Base-by-base conservation (phyloP, 1,284 basidiomycete species). In the Volvariella surrecta region DNA sequence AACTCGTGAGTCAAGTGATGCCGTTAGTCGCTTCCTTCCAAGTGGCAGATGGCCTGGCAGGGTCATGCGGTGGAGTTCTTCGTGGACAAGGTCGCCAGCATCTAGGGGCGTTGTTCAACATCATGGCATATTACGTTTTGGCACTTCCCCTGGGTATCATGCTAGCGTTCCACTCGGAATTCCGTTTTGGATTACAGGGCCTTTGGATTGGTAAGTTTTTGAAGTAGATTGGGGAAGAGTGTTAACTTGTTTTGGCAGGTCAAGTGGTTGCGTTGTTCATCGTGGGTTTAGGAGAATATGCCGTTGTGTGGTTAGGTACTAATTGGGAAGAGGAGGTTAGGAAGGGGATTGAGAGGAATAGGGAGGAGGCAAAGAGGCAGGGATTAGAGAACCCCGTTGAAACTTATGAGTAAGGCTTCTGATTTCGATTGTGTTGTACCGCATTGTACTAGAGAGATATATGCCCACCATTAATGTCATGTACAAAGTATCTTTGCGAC, bases 1-100 rank as follows among this genome's bases (percentile, higher is more conserved):
- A 47, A 4, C 68, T 86, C 16, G 85, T 89, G 21, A 75, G 76
- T 43, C 63, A 71, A 42, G 80, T 89, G 10, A 83, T 89, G 74
- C 86, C 86, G 0, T 70, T 86, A 13, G 82, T 89, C 0, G 85
- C 86, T 2, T 82, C 82, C 0, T 89, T 89, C 58, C 85, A 89
- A 61, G 78, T 80, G 11, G 82, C 81, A 2, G 83, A 87, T 52
- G 84, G 82, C 3, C 61, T 86, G 3, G 84, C 82, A 6, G 80
- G 80, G 17, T 78, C 82, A 1, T 84, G 83, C 48, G 82, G 82
- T 19, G 82, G 83, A 13, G 71, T 79, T 24, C 66, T 85, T 38
- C 77, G 83, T 47, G 79, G 81, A 7, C 79, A 82, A 66, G 83
- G 84, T 10, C 73, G 80, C 20, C 85, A 88, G 52, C 79, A 82